Base-by-base conservation (phyloP, 225 moss, liverwort and hornwort genomes). In the Pseudoscleropodium purum region DNA sequence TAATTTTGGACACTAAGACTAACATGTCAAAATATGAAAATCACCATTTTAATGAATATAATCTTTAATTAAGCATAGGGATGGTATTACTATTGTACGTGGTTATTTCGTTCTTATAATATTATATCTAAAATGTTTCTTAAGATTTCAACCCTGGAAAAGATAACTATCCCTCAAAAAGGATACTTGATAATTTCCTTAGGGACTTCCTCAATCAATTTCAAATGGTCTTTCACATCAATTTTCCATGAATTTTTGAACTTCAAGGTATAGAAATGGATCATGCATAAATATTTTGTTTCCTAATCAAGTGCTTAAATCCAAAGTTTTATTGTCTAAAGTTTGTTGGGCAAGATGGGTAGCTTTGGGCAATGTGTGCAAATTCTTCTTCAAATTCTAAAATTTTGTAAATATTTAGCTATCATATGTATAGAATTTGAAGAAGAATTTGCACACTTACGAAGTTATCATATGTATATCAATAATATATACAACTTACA, bases 71-170 rank as follows among this genome's bases (percentile, higher is more conserved):
- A 47, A 47, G 47, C 47, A 47, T 47, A 9, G 47, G 47, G 47
- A 47, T 47, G 5, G 29, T 29, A 27, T 29, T 73, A 29, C 10
- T 29, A 74, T 45, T 45, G 7, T 29, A 2, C 29, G 29, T 10
- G 1, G 8, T 26, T 74, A 29, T 29, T 74, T 45, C 17, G 29
- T 74, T 45, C 6, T 74, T 17, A 45, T 45, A 17, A 15, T 26
- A 25, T 26, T 26, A 14, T 15, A 41, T 73, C 5, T 5, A 45
- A 15, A 43, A 29, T 43, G 16, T 45, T 10, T 43, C 0, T 17
- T 17, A 17, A 17, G 10, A 3, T 45, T 74, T 17, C 29, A 45
- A 9, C 6, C 24, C 26, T 2, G 5, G 0, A 17, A 10, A 45
- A 45, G 29, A 74, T 29, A 27, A 43, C 29, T 43, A 16, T 43